These are phyloP conservation scores for Pterocarpus macrocarpus DNA, from an alignment of 306 rosid genomes.

Conservation along the genomic window DNA sequence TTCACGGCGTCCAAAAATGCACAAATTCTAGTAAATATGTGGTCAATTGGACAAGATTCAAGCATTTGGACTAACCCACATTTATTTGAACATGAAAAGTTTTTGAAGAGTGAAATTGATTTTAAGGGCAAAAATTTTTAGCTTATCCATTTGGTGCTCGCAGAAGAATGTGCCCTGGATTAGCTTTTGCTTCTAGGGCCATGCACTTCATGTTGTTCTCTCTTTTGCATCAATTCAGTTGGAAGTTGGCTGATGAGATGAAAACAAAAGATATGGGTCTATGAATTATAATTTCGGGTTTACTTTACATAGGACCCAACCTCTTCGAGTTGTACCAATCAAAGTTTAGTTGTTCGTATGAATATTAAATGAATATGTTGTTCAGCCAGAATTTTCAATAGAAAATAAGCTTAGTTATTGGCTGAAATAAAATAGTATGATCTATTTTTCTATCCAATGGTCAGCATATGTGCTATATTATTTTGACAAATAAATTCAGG, in stretches of 20 bases:
- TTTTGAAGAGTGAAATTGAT: slow-evolving; percentile 40
- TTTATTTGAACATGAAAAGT: slow-evolving; percentile 48
- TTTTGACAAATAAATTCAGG: no score
- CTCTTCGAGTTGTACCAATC: slow-evolving; percentile 37
- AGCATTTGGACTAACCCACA: slow-evolving; percentile 42
- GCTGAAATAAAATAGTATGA: no score
- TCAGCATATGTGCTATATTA: no score
- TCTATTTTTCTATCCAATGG: no score
- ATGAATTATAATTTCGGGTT: slow-evolving; percentile 29
- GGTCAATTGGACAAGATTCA: slow-evolving; percentile 50
- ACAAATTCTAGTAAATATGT: slow-evolving; percentile 35
- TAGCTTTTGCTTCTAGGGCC: slow-evolving; percentile 30
- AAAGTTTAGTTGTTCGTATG: background rate
- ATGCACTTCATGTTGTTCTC: slow-evolving; percentile 16
- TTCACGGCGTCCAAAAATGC: slow-evolving; percentile 32
- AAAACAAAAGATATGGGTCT: slow-evolving; percentile 19
- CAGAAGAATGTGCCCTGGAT: slow-evolving; percentile 41
- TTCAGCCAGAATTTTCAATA: no score
- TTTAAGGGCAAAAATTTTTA: slow-evolving; percentile 40
- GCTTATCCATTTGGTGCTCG: slow-evolving; percentile 35
- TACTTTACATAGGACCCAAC: slow-evolving; percentile 24
- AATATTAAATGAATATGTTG: no score
- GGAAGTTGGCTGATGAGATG: slow-evolving; percentile 14
- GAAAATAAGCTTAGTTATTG: no score
- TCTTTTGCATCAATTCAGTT: slow-evolving; percentile 28